phyloP scores from a whole-genome alignment of 2,329 filamentous ascomycete genomes.

The Aspergillus tubingensis region DNA sequence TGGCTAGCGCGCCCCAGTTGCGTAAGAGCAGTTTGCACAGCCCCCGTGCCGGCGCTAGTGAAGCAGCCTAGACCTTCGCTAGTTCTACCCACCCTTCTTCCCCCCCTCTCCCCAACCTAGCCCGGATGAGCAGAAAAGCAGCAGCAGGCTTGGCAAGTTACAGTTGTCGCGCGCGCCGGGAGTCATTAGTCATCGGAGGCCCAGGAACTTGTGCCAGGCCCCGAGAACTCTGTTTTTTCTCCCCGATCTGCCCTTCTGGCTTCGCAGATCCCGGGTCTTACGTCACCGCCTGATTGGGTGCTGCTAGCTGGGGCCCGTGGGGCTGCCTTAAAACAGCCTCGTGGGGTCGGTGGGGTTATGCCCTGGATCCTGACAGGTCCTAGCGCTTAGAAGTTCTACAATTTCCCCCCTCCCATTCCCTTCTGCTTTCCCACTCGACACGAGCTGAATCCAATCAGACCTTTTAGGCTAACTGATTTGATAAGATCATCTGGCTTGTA shows the following conservation, averaged over 20 bases:
- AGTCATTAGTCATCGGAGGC: slow-evolving; percentile 15
- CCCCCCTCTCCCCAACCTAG: background rate
- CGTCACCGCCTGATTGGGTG: slow-evolving; percentile 4
- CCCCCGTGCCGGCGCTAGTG: slow-evolving; percentile 29
- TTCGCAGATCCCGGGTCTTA: slow-evolving; percentile 20
- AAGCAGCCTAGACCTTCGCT: slow-evolving; percentile 20
- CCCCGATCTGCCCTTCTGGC: slow-evolving; percentile 19
- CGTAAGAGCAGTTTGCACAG: slow-evolving; percentile 32
- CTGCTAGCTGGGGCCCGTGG: slow-evolving; percentile 9
- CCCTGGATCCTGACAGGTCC: slow-evolving; percentile 24
- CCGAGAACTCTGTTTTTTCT: slow-evolving; percentile 13
- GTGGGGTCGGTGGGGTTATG: slow-evolving; percentile 25
- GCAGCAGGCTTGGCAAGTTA: background rate
- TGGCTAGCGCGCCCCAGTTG: slow-evolving; percentile 21
- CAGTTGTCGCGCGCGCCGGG: background rate
- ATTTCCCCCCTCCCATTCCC: no score
- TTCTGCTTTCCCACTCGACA: background rate
- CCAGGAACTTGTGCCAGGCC: slow-evolving; percentile 18
- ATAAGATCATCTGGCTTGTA: background rate
- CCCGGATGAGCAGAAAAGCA: background rate
- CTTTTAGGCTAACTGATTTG: background rate
- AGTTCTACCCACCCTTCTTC: background rate
- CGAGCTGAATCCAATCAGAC: background rate
- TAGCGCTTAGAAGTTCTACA: slow-evolving; percentile 6
- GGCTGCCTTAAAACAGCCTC: slow-evolving; percentile 25